Conservation (phyloP, 495 filamentous ascomycete species). For the Neurospora sp. region DNA sequence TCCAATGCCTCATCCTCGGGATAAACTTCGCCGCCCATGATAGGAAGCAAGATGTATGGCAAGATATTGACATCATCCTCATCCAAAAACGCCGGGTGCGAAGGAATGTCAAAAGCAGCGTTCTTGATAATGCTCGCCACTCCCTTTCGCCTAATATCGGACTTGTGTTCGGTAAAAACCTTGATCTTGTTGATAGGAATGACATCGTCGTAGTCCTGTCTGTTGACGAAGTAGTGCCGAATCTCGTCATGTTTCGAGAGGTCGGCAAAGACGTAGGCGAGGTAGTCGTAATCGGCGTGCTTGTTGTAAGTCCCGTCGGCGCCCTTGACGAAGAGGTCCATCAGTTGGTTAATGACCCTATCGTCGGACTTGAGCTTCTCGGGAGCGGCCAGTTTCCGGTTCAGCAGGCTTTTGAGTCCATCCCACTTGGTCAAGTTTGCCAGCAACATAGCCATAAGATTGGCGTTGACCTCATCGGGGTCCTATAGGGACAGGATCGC, state of each 20-base stretch:
- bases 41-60: slow-evolving; percentile 71
- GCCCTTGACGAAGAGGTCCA: slow-evolving; percentile 93
- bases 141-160: slow-evolving; percentile 69
- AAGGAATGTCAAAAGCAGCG: slow-evolving; percentile 57
- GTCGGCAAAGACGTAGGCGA: slow-evolving; percentile 89
- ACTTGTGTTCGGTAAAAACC: slow-evolving; percentile 85
- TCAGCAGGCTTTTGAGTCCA: slow-evolving; percentile 53
- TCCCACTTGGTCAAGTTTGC: slow-evolving; percentile 83
- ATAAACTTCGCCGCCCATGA: slow-evolving; percentile 49
- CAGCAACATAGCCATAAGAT: slow-evolving; percentile 81
- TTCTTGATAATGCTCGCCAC: slow-evolving; percentile 93
- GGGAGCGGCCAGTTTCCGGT: slow-evolving; percentile 51
- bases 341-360: slow-evolving; percentile 74
- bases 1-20: slow-evolving; percentile 65
- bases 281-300: slow-evolving; percentile 80
- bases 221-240: slow-evolving; percentile 63
- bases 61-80: slow-evolving; percentile 67
- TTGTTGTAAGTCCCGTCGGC: slow-evolving; percentile 73
- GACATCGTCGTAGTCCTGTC: slow-evolving; percentile 65
- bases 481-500: slow-evolving; percentile 26
- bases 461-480: slow-evolving; percentile 56
- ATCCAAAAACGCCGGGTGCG: slow-evolving; percentile 57
- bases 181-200: slow-evolving; percentile 78
- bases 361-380: slow-evolving; percentile 54
- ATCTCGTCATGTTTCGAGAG: slow-evolving; percentile 68